A percentile compares a stretch with the other conserved stretches of the same genome.
phyloP scores from a whole-genome alignment of 805 yeast species.

The Metschnikowia peoriensis region DNA sequence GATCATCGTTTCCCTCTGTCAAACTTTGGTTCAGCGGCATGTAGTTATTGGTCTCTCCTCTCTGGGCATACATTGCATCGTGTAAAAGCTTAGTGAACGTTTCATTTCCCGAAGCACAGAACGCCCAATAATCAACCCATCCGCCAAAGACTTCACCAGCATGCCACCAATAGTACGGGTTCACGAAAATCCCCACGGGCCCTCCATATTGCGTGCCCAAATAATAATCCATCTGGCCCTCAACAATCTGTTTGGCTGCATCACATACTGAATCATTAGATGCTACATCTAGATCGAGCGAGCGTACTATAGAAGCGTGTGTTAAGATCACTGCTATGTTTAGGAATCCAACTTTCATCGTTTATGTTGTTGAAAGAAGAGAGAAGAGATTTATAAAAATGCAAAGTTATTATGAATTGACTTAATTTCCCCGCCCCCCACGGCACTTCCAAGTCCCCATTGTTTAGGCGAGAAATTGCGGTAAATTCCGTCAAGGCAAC shows the following conservation, averaged over 20 bases:
- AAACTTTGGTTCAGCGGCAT: conserved; percentile 47
- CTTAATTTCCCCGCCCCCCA: too few relatives aligned
- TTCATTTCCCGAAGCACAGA: conserved; percentile 36
- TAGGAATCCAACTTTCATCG: not conserved
- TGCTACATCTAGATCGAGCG: conserved; percentile 32
- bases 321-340: not conserved
- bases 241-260: conserved; percentile 34
- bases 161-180: conserved; percentile 54
- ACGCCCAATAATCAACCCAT: conserved; percentile 38
- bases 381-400: too few relatives aligned
- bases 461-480: too few relatives aligned
- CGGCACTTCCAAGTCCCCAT: too few relatives aligned
- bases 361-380: not conserved
- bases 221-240: conserved; percentile 47
- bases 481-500: too few relatives aligned
- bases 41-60: conserved; percentile 39
- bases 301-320: conserved; percentile 6
- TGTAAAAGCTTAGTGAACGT: conserved; percentile 29
- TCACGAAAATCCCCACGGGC: conserved; percentile 43
- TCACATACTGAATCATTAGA: conserved; percentile 40
- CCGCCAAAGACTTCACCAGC: conserved; percentile 54
- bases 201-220: conserved; percentile 43
- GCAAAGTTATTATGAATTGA: too few relatives aligned
- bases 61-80: conserved; percentile 44
- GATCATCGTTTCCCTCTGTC: conserved; percentile 52